Evolutionary conservation across 441 rosid species (phyloP).

Genomic region (Brassica balearica): DNA sequence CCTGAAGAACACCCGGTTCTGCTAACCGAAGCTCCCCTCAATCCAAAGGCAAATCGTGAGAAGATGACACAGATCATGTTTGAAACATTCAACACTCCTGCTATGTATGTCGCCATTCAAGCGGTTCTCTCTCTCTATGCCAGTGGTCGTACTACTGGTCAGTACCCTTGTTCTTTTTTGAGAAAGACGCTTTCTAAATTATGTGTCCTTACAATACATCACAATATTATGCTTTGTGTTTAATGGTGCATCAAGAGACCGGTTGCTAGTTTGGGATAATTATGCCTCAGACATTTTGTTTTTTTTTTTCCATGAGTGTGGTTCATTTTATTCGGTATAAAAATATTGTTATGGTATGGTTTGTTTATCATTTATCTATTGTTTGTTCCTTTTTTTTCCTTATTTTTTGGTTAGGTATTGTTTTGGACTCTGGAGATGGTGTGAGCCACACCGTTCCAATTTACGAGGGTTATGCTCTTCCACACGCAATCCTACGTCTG

Average conservation of each 20-base stretch:
- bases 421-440: slow-evolving; percentile 85
- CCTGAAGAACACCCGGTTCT: slow-evolving; percentile 52
- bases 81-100: slow-evolving; percentile 49
- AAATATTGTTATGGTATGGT: not conserved
- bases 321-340: not conserved
- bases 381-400: not conserved
- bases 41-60: slow-evolving; percentile 51
- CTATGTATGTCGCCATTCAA: slow-evolving; percentile 53
- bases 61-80: slow-evolving; percentile 56
- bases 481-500: slow-evolving; percentile 79
- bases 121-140: slow-evolving; percentile 57
- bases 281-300: not conserved
- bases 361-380: not conserved
- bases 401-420: slow-evolving; percentile 58
- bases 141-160: slow-evolving; percentile 62
- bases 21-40: slow-evolving; percentile 50
- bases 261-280: not conserved
- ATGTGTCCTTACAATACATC: not conserved
- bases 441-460: slow-evolving; percentile 89
- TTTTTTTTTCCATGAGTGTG: not conserved
- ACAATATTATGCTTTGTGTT: slow-evolving; percentile 9
- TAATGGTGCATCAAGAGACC: not conserved
- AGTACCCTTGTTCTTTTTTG: slow-evolving; percentile 20
- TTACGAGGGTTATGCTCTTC: slow-evolving; percentile 81
- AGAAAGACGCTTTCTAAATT: not conserved